These are phyloP conservation scores for Calonectria naviculata DNA, from an alignment of 2,329 filamentous ascomycete genomes.

Conservation along the genomic window DNA sequence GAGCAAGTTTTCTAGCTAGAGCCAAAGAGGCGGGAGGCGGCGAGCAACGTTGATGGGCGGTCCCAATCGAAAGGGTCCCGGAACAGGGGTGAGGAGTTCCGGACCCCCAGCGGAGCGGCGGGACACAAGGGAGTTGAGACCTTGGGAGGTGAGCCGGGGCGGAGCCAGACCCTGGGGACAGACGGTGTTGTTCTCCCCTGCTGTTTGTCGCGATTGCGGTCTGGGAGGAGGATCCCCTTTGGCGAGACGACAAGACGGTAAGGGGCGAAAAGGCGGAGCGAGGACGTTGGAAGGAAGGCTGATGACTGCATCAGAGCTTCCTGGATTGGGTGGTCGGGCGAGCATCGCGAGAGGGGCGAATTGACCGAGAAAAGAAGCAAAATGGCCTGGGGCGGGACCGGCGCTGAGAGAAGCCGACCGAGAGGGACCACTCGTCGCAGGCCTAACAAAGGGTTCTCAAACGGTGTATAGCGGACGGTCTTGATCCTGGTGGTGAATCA, in stretches of 20 bases:
- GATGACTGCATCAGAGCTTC: background rate
- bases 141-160: slow-evolving; percentile 31
- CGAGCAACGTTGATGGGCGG: slow-evolving; percentile 14
- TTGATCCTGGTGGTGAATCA: background rate
- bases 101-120: slow-evolving; percentile 18
- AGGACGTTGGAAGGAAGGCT: background rate
- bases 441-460: background rate
- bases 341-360: background rate
- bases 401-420: background rate
- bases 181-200: slow-evolving; percentile 31
- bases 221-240: slow-evolving; percentile 10
- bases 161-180: slow-evolving; percentile 34
- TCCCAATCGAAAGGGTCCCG: slow-evolving; percentile 12
- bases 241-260: slow-evolving; percentile 21
- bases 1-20: background rate
- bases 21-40: slow-evolving; percentile 20
- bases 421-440: background rate
- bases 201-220: slow-evolving; percentile 20
- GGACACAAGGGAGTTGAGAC: slow-evolving; percentile 25
- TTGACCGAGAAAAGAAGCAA: slow-evolving; percentile 1
- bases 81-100: slow-evolving; percentile 15
- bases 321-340: slow-evolving; percentile 3
- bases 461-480: background rate
- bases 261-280: slow-evolving; percentile 5
- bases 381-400: background rate